Evolutionary conservation across 2,329 filamentous ascomycete genomes (phyloP), one percentile per base, ranked within the genome.

Genomic region (Fusarium vanettenii): DNA sequence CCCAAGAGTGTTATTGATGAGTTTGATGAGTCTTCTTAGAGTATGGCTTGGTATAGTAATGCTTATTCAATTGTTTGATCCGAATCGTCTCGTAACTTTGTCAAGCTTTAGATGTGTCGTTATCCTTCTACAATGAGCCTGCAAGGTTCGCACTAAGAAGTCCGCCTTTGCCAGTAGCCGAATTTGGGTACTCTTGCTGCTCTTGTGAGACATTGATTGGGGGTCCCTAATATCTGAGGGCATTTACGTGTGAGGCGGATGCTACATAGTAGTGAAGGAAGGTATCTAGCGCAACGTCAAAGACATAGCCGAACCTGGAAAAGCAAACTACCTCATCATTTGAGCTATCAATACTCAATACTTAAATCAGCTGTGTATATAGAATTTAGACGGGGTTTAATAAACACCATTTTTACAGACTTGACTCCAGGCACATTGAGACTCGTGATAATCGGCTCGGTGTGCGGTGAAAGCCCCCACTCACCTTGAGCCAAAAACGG

Each of bases 1-100:
- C 88, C 88, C 0, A 77, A 56, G 37, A 89, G 88, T 70, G 87
- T 90, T 0, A 88, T 90, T 79, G 86, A 89, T 50, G 88, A 89
- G 79, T 89, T 74, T 63, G 64, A 81, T 45, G 61, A 69, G 18
- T 60, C 65, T 16, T 39, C 18, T 10, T 69, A 64, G 43, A 55
- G 16, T 10, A 25, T 5, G 2, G 6, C 13, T 56, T 35, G n/a
- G 16, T n/a, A 16, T 29, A 4, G 3, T n/a, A 1, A 11, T 8
- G 9, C 4, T 18, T 52, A n/a, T 52, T 29, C 25, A 52, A 52
- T n/a, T 13, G 16, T 13, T 52, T 29, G 6, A 18, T 18, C 14
- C 27, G 22, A 50, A 27, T n/a, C 3, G 16, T 29, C 10, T 31
- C 4, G 11, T 20, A 20, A 5, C 18, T 7, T 20, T 6, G 27